These are phyloP conservation scores for Lasiodiplodia gonubiensis DNA, from an alignment of 2,329 filamentous ascomycete species.

Conservation along the genomic window DNA sequence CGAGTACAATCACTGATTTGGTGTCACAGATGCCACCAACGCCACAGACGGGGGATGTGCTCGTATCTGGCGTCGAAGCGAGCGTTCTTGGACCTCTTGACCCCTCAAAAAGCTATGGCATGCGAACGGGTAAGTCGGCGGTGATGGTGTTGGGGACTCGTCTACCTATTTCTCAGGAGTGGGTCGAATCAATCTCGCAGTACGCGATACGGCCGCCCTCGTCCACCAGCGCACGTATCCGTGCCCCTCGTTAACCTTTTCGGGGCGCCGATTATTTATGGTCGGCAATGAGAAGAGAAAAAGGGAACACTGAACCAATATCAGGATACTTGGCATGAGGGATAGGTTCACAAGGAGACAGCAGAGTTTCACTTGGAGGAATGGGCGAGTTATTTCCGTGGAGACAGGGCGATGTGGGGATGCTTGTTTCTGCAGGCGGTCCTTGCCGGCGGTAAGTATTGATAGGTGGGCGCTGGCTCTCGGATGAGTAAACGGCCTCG, in stretches of 20 bases:
- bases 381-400: background rate
- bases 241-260: background rate
- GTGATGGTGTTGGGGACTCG: background rate
- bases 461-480: slow-evolving; percentile 3
- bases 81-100: background rate
- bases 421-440: background rate
- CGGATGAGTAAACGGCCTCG: slow-evolving; percentile 2
- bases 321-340: background rate
- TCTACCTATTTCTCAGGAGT: background rate
- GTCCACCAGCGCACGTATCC: background rate
- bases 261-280: slow-evolving; percentile 4
- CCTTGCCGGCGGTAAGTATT: background rate
- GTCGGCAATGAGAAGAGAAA: background rate
- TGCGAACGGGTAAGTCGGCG: slow-evolving; percentile 1
- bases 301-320: background rate
- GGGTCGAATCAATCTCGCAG: slow-evolving; percentile 19
- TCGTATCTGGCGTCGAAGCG: background rate
- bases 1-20: background rate
- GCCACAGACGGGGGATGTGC: background rate
- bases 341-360: background rate
- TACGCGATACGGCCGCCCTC: slow-evolving; percentile 5
- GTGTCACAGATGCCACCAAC: background rate
- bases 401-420: background rate
- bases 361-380: background rate
- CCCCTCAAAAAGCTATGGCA: background rate